Percentiles rank a stretch among this genome's conserved stretches.
phyloP scores from a whole-genome alignment of 176 grass and related monocot genomes.

The Tuctoria greenei region DNA sequence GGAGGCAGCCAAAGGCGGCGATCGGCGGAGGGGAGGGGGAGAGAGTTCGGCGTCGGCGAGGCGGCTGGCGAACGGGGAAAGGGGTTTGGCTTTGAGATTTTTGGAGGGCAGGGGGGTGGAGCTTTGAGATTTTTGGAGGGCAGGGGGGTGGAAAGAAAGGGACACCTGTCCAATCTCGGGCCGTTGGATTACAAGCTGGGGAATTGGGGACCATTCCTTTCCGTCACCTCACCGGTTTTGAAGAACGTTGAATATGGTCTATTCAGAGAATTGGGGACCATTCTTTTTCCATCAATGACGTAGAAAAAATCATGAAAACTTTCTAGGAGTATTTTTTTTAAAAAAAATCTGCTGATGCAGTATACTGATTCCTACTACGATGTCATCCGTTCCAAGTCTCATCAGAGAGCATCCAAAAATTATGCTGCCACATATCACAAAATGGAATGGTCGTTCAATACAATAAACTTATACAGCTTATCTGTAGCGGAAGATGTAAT shows the following conservation, averaged over 20 bases:
- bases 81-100: conserved; percentile 24
- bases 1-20: neutral
- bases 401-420: neutral
- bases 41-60: conserved; percentile 33
- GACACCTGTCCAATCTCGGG: neutral
- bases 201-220: neutral
- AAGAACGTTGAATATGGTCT: no score
- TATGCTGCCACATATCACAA: neutral
- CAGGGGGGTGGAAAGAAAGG: neutral
- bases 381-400: neutral
- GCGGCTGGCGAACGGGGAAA: conserved; percentile 35
- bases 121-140: conserved; percentile 26
- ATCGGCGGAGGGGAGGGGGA: neutral
- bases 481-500: neutral
- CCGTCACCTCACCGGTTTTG: no score
- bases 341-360: neutral
- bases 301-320: neutral
- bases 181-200: conserved; percentile 25
- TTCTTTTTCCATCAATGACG: neutral
- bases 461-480: neutral
- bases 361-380: neutral
- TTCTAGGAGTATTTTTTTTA: no score
- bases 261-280: neutral
- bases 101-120: neutral
- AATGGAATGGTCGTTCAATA: neutral